Conservation (phyloP, 1,284 basidiomycete species). For the Malassezia brasiliensis region DNA sequence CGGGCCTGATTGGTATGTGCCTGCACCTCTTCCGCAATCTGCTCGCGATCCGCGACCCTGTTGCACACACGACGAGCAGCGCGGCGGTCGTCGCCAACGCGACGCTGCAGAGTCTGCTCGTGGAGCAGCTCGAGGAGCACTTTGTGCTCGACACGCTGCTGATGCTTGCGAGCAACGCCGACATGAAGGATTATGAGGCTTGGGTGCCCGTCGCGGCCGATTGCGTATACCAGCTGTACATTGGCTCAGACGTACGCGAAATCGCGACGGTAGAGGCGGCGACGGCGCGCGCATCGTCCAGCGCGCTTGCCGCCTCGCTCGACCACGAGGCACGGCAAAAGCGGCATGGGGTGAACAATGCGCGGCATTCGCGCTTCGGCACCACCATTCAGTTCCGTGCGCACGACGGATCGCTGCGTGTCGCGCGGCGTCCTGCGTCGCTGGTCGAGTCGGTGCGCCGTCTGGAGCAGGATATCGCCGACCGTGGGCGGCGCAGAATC, state of each 20-base stretch:
- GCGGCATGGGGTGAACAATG: constrained; percentile 14
- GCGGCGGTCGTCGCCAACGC: constrained; percentile 30
- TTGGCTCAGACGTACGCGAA: constrained; percentile 26
- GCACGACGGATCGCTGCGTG: constrained; percentile 30
- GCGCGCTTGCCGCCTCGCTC: constrained; percentile 24
- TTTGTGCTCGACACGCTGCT: constrained; percentile 40
- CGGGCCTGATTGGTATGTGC: constrained; percentile 41
- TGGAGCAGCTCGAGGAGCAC: constrained; percentile 30
- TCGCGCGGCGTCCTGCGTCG: constrained; percentile 30
- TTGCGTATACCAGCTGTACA: constrained; percentile 43
- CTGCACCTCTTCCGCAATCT: constrained; percentile 47
- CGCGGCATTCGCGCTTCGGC: constrained; percentile 44
- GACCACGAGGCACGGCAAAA: constrained; percentile 22
- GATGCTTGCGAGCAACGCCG: constrained; percentile 42
- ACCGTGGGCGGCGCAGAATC: constrained; percentile 22
- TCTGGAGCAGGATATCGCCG: constrained; percentile 27
- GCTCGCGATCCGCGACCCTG: constrained; percentile 41
- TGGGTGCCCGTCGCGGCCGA: constrained; percentile 41
- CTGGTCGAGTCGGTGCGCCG: constrained; percentile 33
- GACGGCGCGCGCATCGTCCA: not conserved
- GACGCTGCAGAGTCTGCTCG: constrained; percentile 36
- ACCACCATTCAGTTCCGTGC: constrained; percentile 42
- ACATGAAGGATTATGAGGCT: constrained; percentile 30
- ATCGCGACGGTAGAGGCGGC: constrained; percentile 5
- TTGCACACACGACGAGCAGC: constrained; percentile 30